Conservation (phyloP, 1,284 basidiomycete genomes). For the Flammula alnicola region DNA sequence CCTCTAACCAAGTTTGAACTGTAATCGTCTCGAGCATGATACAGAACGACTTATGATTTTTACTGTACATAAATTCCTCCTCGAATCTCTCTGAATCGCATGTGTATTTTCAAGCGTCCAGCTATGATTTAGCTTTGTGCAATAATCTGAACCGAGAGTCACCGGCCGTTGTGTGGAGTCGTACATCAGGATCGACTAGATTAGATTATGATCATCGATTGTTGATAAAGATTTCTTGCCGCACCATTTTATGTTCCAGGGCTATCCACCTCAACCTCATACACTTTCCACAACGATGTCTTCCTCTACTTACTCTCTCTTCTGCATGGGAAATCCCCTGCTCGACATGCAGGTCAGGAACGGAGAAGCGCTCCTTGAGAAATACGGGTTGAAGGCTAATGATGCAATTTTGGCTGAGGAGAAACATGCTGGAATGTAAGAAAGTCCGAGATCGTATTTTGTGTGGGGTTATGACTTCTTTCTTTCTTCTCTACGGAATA, state of each 20-base stretch:
- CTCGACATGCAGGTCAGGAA: slow-evolving; percentile 89
- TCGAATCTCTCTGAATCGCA: too few relatives aligned
- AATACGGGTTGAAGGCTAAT: slow-evolving; percentile 94
- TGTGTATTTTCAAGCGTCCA: too few relatives aligned
- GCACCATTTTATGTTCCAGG: too few relatives aligned
- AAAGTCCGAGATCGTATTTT: background rate
- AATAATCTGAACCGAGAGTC: too few relatives aligned
- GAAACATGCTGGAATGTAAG: slow-evolving; percentile 85
- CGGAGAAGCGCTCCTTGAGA: slow-evolving; percentile 85
- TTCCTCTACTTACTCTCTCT: slow-evolving; percentile 52
- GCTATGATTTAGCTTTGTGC: too few relatives aligned
- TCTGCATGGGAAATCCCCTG: slow-evolving; percentile 89
- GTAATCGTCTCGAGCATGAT: too few relatives aligned
- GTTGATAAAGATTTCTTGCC: slow-evolving; percentile 7
- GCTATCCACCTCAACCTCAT: too few relatives aligned
- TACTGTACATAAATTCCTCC: too few relatives aligned
- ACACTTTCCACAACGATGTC: slow-evolving; percentile 17
- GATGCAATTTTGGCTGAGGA: slow-evolving; percentile 95
- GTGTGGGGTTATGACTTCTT: background rate
- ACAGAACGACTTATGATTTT: too few relatives aligned
- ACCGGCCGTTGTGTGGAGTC: too few relatives aligned
- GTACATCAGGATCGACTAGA: slow-evolving; percentile 4
- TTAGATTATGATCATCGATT: slow-evolving; percentile 25
- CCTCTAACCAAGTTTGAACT: slow-evolving; percentile 11
- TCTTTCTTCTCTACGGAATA: slow-evolving; percentile 32